Base-by-base conservation (phyloP, 176 grass and related monocot genomes). In the Ananas comosus region DNA sequence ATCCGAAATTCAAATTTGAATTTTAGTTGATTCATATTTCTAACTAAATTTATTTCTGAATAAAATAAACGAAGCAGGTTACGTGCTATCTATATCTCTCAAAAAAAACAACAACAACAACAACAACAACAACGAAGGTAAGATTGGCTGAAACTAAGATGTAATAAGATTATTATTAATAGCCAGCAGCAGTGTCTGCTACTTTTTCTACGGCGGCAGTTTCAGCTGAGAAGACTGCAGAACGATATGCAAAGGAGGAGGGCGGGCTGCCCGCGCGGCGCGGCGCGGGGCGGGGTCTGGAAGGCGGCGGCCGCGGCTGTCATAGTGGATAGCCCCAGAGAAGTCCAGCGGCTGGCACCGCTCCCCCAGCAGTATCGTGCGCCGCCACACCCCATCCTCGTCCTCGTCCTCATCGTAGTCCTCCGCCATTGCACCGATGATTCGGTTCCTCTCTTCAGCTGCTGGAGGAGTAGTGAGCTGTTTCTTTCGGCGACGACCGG, bases 341-440 rank as follows among this genome's bases (percentile, higher is more conserved):
- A 80, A 80, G 42, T 80, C 48, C 12, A 72, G 48, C 11, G 53
- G 68, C 69, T 65, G 53, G 33, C 77, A 79, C 51, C 65, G 71
- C 24, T 72, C 69, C 8, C 69, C 77, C 56, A 79, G 51, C 22
- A 72, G 59, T 58, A 79, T 79, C 13, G 61, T 12, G n/a, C 18
- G 33, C 3, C 65, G 68, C 77, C 54, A 66, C 27, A 79, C 53
- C 51, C 58, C 16, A 2, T 64, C 73, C 2, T 69, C 76, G 4
- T 48, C 64, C 6, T 24, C 42, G 61, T 25, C 25, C 16, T 33
- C n/a, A n/a, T n/a, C 53, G 51, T 10, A 27, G 3, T 51, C 13
- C 22, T 66, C 1, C 22, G 0, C 22, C 1, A 23, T 1, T 23
- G 22, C 7, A 5, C 24, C 51, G 16, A 67, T 11, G 8, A 48